Evolutionary conservation across 352 stramenopile genomes (phyloP), one percentile per base, ranked within the genome.

Genomic region (Stramenopiles sp.): DNA sequence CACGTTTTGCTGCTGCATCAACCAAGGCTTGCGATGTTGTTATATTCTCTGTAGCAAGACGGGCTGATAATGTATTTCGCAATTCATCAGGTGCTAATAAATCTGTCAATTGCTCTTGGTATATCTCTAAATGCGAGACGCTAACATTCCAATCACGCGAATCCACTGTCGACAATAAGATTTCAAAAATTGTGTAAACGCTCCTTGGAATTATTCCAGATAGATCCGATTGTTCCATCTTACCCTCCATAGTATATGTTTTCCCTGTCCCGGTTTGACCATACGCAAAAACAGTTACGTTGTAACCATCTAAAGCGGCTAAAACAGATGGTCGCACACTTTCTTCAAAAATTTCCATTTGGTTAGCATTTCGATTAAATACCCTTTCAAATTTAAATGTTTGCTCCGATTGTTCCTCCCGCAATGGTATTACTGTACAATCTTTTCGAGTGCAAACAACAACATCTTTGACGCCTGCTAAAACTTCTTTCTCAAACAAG

Each of bases 111-210:
- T 81, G 74, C 63, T 81, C 79, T 33, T 81, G 79, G 63, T 81
- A 81, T 53, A 81, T 81, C 33, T 81, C 79, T 1, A 81, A 43
- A 65, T 80, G 43, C 31, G 79, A 81, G 1, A 81, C 63, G 43
- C 43, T 32, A 30, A 80, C 73, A 23, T 29, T 69, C 23, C n/a
- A 69, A 23, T 69, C 53, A 69, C 23, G n/a, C 23, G 53, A 69
- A 69, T 23, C 23, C n/a, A 23, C 23, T 69, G 53, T n/a, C 23
- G 53, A 29, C 30, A 43, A 20, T 4, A 43, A n/a, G 1, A 31
- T 29, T 0, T 31, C 73, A 80, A 81, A 81, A 0, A 81, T 53
- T 27, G 32, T 81, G 4, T 1, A n/a, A 31, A 81, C 20, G 77
- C 77, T 80, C 0, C 38, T 1, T 53, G 20, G 80, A 13, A 81